Percentiles rank a stretch among this genome's conserved stretches.
Conservation (phyloP, 2,329 filamentous ascomycete genomes). For the Colletotrichum liriopes region DNA sequence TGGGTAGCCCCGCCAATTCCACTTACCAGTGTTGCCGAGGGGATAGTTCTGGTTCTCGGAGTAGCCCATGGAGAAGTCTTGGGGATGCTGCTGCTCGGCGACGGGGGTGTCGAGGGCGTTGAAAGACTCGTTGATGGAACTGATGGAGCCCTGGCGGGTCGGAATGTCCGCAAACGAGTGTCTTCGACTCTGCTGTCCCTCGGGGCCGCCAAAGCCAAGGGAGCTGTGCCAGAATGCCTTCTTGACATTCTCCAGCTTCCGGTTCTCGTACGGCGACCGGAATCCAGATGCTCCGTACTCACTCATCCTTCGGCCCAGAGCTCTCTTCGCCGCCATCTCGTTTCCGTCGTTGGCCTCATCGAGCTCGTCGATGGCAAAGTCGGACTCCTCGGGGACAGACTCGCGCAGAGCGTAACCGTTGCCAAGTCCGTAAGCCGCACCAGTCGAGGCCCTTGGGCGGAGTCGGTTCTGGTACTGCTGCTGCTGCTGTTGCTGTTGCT, state of each 20-base stretch:
- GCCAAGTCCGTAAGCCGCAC: slow-evolving; percentile 66
- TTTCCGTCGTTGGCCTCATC: slow-evolving; percentile 73
- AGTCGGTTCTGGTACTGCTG: slow-evolving; percentile 69
- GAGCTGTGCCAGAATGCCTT: slow-evolving; percentile 81
- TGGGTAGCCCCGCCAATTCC: neutral
- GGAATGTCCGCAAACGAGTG: slow-evolving; percentile 84
- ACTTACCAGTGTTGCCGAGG: slow-evolving; percentile 60
- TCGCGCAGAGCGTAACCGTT: slow-evolving; percentile 74
- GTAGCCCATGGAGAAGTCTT: slow-evolving; percentile 61
- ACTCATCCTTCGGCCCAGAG: slow-evolving; percentile 69
- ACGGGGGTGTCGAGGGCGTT: slow-evolving; percentile 62
- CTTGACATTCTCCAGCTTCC: slow-evolving; percentile 76
- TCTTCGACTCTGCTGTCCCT: slow-evolving; percentile 81
- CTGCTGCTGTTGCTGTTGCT: slow-evolving; percentile 56
- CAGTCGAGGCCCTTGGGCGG: slow-evolving; percentile 72
- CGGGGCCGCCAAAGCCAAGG: slow-evolving; percentile 75
- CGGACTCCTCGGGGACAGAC: slow-evolving; percentile 75
- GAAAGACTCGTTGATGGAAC: slow-evolving; percentile 70
- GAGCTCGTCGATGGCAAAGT: slow-evolving; percentile 81
- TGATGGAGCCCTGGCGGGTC: slow-evolving; percentile 75
- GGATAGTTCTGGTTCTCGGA: slow-evolving; percentile 56
- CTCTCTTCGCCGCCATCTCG: slow-evolving; percentile 63
- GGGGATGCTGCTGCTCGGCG: slow-evolving; percentile 60
- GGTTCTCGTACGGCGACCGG: slow-evolving; percentile 70
- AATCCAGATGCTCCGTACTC: slow-evolving; percentile 66